These are phyloP conservation scores for Xylariales sp. DNA, from an alignment of 2,329 filamentous ascomycete genomes.

Conservation along the genomic window DNA sequence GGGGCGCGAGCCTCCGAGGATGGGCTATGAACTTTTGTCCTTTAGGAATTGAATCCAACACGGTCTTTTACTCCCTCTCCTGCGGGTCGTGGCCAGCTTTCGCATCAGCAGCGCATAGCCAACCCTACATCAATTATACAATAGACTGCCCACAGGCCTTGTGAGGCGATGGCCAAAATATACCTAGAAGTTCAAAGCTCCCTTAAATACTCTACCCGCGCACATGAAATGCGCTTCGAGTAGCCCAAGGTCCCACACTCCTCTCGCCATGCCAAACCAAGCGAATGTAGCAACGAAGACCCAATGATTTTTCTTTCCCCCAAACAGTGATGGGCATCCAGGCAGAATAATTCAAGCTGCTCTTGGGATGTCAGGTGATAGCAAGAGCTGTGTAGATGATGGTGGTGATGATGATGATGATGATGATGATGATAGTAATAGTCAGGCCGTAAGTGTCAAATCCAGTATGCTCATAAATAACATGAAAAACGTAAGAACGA, in stretches of 20 bases:
- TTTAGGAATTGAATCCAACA: too few relatives aligned
- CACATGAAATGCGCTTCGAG: too few relatives aligned
- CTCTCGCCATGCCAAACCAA: too few relatives aligned
- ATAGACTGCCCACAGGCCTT: background rate
- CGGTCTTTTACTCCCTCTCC: background rate
- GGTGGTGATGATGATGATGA: conserved; percentile 18
- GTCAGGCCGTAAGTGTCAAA: conserved; percentile 16
- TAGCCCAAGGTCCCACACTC: too few relatives aligned
- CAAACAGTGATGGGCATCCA: too few relatives aligned
- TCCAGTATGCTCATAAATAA: conserved; percentile 22
- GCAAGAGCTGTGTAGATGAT: too few relatives aligned
- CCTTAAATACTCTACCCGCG: background rate
- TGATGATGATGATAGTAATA: conserved; percentile 14
- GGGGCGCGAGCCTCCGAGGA: background rate
- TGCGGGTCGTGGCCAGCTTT: too few relatives aligned
- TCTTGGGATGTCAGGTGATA: too few relatives aligned
- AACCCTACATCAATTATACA: conserved; percentile 6
- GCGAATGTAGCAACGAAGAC: too few relatives aligned
- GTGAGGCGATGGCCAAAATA: conserved; percentile 1
- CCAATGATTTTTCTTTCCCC: too few relatives aligned
- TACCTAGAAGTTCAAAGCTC: background rate
- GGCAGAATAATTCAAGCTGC: too few relatives aligned
- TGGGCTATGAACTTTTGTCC: too few relatives aligned
- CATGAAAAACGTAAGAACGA: conserved; percentile 20
- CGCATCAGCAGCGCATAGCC: background rate